Conservation (phyloP, 129 eudicot genomes). For the Chrysanthemum lavandulifolium region DNA sequence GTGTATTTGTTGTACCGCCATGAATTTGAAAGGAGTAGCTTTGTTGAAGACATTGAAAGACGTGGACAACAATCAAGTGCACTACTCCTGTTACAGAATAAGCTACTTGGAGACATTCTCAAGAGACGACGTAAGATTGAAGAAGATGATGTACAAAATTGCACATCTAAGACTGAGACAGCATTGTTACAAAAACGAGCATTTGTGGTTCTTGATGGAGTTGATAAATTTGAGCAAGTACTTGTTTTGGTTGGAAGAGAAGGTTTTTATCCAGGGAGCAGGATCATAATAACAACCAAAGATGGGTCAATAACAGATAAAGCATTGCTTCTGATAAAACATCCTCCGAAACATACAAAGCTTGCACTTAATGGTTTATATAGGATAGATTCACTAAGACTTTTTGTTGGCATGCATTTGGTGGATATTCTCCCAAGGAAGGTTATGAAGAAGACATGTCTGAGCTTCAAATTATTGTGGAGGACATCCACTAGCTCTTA, state of each 20-base stretch:
- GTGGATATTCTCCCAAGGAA: not conserved
- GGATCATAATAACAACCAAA: constrained; percentile 13
- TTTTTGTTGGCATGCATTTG: constrained; percentile 22
- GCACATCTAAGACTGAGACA: not conserved
- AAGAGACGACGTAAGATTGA: not conserved
- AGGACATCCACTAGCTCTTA: constrained; percentile 16
- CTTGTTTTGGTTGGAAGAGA: not conserved
- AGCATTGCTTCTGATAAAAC: not conserved
- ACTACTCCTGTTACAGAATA: not conserved
- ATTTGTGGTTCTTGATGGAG: constrained; percentile 16
- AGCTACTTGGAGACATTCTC: not conserved
- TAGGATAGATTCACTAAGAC: not conserved
- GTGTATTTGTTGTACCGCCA: not conserved
- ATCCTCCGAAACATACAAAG: constrained; percentile 1
- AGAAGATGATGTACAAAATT: not conserved
- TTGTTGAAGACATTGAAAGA: not conserved
- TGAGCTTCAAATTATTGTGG: constrained; percentile 17
- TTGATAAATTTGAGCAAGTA: constrained; percentile 2
- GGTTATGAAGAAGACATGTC: constrained; percentile 2
- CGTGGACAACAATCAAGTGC: not conserved
- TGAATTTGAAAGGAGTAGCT: not conserved
- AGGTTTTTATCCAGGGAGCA: constrained; percentile 13
- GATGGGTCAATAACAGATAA: constrained; percentile 10
- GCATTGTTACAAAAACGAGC: not conserved
- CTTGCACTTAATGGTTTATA: not conserved